A percentile compares a stretch with the other conserved stretches of the same genome.
These are phyloP conservation scores for Solanum raphanifolium DNA, from an alignment of 257 asterid species.

Conservation along the genomic window DNA sequence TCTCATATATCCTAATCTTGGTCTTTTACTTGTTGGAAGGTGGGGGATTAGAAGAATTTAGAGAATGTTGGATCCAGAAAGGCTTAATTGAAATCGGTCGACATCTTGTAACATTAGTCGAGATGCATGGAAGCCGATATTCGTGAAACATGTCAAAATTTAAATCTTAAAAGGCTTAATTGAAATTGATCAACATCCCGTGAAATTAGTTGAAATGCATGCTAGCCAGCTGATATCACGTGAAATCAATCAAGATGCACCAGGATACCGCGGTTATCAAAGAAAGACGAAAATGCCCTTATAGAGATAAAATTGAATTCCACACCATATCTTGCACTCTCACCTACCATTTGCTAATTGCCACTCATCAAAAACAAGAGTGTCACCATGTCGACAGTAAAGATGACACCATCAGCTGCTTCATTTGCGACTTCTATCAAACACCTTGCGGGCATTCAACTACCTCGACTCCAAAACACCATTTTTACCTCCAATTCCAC, in stretches of 20 bases:
- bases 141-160: neutral
- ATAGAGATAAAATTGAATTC: neutral
- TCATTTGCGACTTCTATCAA: constrained; percentile 35
- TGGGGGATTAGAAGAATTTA: neutral
- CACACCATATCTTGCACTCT: neutral
- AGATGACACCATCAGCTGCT: constrained; percentile 41
- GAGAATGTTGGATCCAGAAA: no score
- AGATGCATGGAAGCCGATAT: no score
- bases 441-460: constrained; percentile 26
- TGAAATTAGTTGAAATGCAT: no score
- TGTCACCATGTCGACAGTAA: constrained; percentile 37
- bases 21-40: neutral
- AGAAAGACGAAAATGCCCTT: neutral
- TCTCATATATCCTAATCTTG: neutral
- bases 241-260: no score
- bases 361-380: neutral
- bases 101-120: no score
- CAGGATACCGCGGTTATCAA: no score
- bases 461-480: constrained; percentile 7
- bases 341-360: neutral
- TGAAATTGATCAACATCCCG: no score
- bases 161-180: no score
- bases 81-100: no score
- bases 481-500: constrained; percentile 12
- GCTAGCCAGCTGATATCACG: no score